phyloP scores from a whole-genome alignment of 2,329 filamentous ascomycete species.

The Diaporthe humulicola region DNA sequence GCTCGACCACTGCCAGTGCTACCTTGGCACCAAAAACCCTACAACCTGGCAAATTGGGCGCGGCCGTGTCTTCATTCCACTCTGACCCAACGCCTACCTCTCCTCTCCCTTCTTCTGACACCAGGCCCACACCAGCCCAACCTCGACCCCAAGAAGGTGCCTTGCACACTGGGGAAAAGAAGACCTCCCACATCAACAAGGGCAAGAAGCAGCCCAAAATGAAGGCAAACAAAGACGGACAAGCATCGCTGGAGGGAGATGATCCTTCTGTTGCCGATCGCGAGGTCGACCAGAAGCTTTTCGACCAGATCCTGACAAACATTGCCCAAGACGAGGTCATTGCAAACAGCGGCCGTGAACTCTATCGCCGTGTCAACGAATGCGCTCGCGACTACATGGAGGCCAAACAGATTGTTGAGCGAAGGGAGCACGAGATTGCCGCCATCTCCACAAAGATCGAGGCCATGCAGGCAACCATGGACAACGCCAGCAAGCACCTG shows the following conservation, averaged over 20 bases:
- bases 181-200: not conserved
- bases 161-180: not conserved
- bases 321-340: slow-evolving; percentile 19
- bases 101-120: no score
- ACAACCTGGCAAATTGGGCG: not conserved
- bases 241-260: not conserved
- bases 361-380: slow-evolving; percentile 14
- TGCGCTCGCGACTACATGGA: not conserved
- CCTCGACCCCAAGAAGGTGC: not conserved
- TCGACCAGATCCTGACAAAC: not conserved
- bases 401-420: slow-evolving; percentile 12
- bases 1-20: not conserved
- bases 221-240: not conserved
- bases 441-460: slow-evolving; percentile 11
- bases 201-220: not conserved
- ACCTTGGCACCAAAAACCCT: not conserved
- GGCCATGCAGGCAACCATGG: not conserved
- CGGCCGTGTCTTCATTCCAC: not conserved
- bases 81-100: not conserved
- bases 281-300: slow-evolving; percentile 1
- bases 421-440: slow-evolving; percentile 26
- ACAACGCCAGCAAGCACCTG: not conserved
- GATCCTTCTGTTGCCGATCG: not conserved
- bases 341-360: not conserved
- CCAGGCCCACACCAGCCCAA: not conserved